Conservation (phyloP, 352 stramenopile genomes). For the Phytopythium oedochilum region DNA sequence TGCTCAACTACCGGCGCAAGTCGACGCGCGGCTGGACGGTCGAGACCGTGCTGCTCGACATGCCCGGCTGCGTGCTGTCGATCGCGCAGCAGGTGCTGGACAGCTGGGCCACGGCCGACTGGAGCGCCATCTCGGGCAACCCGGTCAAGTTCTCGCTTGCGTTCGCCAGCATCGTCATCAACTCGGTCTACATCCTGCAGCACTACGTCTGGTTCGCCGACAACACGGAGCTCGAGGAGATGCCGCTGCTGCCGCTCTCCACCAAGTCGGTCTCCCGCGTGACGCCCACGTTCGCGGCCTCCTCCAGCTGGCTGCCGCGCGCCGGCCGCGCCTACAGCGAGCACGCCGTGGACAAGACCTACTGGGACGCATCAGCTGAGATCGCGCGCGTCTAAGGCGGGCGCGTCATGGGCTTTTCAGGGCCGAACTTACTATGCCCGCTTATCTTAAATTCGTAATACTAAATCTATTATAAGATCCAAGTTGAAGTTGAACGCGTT, state of each 20-base stretch:
- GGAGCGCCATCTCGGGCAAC: slow-evolving; percentile 92
- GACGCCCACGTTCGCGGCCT: not conserved
- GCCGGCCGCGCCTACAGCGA: not conserved
- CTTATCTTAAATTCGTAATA: not conserved
- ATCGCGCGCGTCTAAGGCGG: not conserved
- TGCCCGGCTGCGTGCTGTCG: slow-evolving; percentile 90
- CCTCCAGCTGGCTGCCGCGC: not conserved
- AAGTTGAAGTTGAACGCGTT: not conserved
- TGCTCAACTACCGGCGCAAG: slow-evolving; percentile 93
- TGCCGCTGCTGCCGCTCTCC: slow-evolving; percentile 26
- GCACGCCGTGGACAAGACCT: not conserved
- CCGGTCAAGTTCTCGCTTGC: slow-evolving; percentile 96
- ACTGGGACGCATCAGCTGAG: not conserved
- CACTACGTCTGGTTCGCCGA: slow-evolving; percentile 94
- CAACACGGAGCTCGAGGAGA: slow-evolving; percentile 27
- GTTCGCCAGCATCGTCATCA: slow-evolving; percentile 95
- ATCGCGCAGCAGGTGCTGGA: slow-evolving; percentile 93
- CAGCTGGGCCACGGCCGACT: slow-evolving; percentile 88
- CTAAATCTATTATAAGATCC: not conserved
- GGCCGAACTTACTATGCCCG: not conserved
- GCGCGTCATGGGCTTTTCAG: not conserved
- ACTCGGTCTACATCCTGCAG: slow-evolving; percentile 96
- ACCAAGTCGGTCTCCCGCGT: slow-evolving; percentile 2
- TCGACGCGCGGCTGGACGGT: slow-evolving; percentile 96
- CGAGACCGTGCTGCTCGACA: slow-evolving; percentile 97